Evolutionary conservation across 768 basidiomycete species (phyloP).

Genomic region (Boletus insuetus): DNA sequence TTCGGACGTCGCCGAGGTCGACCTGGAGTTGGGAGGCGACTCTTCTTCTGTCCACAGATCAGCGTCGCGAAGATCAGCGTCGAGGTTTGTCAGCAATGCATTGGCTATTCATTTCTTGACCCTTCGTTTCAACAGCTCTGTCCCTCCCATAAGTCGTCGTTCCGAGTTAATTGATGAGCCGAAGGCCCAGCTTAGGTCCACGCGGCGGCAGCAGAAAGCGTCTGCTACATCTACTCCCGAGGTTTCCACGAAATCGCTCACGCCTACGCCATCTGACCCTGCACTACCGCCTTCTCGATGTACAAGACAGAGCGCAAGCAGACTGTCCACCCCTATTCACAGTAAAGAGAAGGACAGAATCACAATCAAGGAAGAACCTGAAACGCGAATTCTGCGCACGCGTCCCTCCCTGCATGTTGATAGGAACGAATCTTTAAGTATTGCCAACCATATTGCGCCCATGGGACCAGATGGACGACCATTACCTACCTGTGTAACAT

Average conservation of each 20-base stretch:
- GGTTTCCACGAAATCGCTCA: conserved; percentile 42
- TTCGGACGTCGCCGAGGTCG: conserved; percentile 46
- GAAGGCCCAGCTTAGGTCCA: conserved; percentile 47
- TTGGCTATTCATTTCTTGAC: conserved; percentile 10
- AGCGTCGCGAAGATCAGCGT: conserved; percentile 25
- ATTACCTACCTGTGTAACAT: conserved; percentile 70
- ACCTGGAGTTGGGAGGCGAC: conserved; percentile 47
- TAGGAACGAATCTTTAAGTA: conserved; percentile 37
- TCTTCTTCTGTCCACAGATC: conserved; percentile 21
- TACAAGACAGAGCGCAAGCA: conserved; percentile 30
- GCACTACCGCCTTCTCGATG: conserved; percentile 27
- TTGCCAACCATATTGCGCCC: conserved; percentile 43
- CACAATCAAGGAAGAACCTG: conserved; percentile 47
- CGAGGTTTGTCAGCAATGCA: conserved; percentile 20
- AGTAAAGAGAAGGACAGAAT: conserved; percentile 39
- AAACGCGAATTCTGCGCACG: conserved; percentile 49
- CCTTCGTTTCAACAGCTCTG: conserved; percentile 17
- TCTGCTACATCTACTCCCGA: conserved; percentile 43
- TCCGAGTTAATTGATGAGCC: conserved; percentile 26
- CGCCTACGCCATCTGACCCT: conserved; percentile 30
- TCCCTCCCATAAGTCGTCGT: conserved; percentile 27
- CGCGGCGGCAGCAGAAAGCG: conserved; percentile 55
- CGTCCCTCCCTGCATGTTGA: conserved; percentile 41
- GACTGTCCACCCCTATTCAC: conserved; percentile 30
- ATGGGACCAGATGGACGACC: conserved; percentile 64